These are phyloP conservation scores for Erysimum pusillum DNA, from an alignment of 441 rosid species.

Conservation along the genomic window DNA sequence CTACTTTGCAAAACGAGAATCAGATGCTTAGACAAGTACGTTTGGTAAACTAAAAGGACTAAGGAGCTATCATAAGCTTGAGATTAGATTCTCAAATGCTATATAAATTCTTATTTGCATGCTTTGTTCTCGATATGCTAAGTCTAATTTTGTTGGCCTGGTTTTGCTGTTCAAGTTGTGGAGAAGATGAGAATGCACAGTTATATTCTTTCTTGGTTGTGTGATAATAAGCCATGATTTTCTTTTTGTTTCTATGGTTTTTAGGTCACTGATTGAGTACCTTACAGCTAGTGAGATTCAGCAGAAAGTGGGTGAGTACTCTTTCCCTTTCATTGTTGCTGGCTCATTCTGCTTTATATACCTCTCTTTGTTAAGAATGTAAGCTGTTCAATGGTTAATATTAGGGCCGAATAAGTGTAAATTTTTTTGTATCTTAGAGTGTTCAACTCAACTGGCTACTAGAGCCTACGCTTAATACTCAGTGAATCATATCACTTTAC, in stretches of 20 bases:
- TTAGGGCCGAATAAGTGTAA: background rate
- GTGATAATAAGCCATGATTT: background rate
- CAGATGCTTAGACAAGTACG: slow-evolving; percentile 89
- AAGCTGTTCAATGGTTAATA: background rate
- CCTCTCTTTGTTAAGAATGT: background rate
- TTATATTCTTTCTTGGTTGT: background rate
- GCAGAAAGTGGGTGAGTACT: slow-evolving; percentile 19
- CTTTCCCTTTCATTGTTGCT: background rate
- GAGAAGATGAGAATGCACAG: slow-evolving; percentile 2
- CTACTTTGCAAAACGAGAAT: slow-evolving; percentile 87
- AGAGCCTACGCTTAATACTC: background rate
- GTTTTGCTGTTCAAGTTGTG: background rate
- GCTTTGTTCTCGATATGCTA: too few species aligned
- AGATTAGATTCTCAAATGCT: background rate
- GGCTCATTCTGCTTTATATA: background rate
- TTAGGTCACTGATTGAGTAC: background rate
- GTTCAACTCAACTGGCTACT: background rate
- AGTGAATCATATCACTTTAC: slow-evolving; percentile 80
- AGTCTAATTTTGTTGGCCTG: background rate
- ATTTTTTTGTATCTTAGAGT: background rate
- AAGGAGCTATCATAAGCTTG: background rate
- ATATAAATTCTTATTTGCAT: too few species aligned
- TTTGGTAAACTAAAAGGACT: background rate
- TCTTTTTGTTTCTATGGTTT: too few species aligned
- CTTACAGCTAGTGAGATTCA: slow-evolving; percentile 15